Percentiles rank a stretch among this genome's conserved stretches.
phyloP scores from a whole-genome alignment of 495 filamentous ascomycete genomes.

The Penicillium soppii region DNA sequence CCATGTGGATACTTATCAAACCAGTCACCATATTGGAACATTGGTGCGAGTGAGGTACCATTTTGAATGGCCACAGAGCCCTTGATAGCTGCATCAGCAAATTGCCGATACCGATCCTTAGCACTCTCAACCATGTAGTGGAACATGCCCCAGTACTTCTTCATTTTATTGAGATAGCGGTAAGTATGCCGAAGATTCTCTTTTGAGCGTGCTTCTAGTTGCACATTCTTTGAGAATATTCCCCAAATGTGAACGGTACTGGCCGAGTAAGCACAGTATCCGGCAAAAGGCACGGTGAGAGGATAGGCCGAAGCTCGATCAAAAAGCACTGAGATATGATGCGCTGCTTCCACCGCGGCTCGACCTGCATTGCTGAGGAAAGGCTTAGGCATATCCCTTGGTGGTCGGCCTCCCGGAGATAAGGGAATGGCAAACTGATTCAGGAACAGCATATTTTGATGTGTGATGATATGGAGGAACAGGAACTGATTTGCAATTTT shows the following conservation, averaged over 20 bases:
- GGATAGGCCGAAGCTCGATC: constrained; percentile 76
- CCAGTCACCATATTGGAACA: constrained; percentile 98
- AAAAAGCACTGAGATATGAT: constrained; percentile 80
- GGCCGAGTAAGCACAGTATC: constrained; percentile 90
- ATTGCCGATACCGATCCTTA: constrained; percentile 83
- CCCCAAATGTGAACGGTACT: constrained; percentile 92
- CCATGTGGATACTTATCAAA: constrained; percentile 94
- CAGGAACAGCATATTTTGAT: constrained; percentile 89
- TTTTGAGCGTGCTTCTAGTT: constrained; percentile 75
- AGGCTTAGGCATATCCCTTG: constrained; percentile 72
- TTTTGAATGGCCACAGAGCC: constrained; percentile 50
- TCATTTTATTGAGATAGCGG: constrained; percentile 89
- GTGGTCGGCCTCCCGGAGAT: constrained; percentile 63
- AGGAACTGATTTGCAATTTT: constrained; percentile 87
- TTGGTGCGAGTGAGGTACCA: constrained; percentile 50
- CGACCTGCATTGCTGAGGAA: constrained; percentile 76
- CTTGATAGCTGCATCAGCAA: constrained; percentile 69
- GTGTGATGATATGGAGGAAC: constrained; percentile 86
- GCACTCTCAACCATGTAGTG: constrained; percentile 93
- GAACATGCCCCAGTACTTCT: constrained; percentile 97
- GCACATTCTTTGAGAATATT: constrained; percentile 78
- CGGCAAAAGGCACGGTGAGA: constrained; percentile 86
- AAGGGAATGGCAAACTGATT: constrained; percentile 81
- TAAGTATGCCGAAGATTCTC: constrained; percentile 87
- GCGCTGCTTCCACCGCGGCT: constrained; percentile 83